These are phyloP conservation scores for Termitomyces sp. DNA, from an alignment of 768 basidiomycete genomes.

Conservation along the genomic window DNA sequence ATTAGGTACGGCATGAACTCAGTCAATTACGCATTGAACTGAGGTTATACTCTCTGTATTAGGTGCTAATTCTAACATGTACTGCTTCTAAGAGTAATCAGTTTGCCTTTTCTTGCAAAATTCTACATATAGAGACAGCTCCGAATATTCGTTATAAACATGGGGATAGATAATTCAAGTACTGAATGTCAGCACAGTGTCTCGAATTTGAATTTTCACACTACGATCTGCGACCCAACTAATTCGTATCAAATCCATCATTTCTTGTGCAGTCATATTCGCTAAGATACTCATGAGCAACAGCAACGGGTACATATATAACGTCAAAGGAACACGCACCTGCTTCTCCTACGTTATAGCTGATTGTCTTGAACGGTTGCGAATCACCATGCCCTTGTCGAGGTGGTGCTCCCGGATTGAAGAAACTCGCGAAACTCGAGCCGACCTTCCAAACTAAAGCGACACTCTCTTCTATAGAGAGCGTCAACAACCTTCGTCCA, in stretches of 20 bases:
- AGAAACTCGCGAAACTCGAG: slow-evolving; percentile 81
- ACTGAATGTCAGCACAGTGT: slow-evolving; percentile 82
- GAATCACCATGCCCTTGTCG: slow-evolving; percentile 80
- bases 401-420: slow-evolving; percentile 88
- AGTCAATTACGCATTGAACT: too few relatives aligned
- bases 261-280: slow-evolving; percentile 46
- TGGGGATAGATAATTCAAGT: slow-evolving; percentile 29
- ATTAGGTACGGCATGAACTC: too few relatives aligned
- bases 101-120: too few relatives aligned
- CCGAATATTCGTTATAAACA: too few relatives aligned
- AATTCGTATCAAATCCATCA: slow-evolving; percentile 68
- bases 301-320: neutral
- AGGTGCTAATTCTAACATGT: too few relatives aligned
- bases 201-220: slow-evolving; percentile 77
- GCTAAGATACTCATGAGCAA: slow-evolving; percentile 16
- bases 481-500: slow-evolving; percentile 81
- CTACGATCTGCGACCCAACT: slow-evolving; percentile 85
- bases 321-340: slow-evolving; percentile 41
- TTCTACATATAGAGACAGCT: neutral
- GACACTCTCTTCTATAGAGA: slow-evolving; percentile 79
- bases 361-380: slow-evolving; percentile 83
- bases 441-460: slow-evolving; percentile 98
- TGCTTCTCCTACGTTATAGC: slow-evolving; percentile 80
- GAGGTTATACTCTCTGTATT: too few relatives aligned
- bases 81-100: too few relatives aligned